These are phyloP conservation scores for Phytophthora foliorum DNA, from an alignment of 352 stramenopile species.

Conservation along the genomic window DNA sequence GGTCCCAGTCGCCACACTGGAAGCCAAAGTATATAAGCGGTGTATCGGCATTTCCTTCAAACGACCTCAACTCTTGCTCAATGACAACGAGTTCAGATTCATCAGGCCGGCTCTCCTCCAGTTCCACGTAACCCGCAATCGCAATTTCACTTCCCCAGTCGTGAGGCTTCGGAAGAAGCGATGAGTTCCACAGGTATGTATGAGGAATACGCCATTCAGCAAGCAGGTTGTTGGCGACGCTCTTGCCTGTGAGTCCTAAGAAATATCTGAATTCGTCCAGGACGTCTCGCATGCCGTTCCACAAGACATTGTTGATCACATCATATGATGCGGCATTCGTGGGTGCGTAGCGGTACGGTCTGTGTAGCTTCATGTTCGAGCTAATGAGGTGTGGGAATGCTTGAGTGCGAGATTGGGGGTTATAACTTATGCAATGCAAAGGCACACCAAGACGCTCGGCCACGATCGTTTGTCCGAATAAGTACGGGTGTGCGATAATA, in stretches of 20 bases:
- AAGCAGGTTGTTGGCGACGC: constrained; percentile 46
- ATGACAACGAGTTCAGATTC: constrained; percentile 27
- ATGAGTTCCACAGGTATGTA: constrained; percentile 78
- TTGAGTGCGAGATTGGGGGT: constrained; percentile 60
- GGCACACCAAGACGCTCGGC: constrained; percentile 78
- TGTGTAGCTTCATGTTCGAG: constrained; percentile 49
- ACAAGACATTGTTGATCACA: constrained; percentile 61
- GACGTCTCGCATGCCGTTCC: constrained; percentile 51
- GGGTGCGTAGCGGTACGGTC: constrained; percentile 55
- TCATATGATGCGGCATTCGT: constrained; percentile 68
- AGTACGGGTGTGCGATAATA: constrained; percentile 74
- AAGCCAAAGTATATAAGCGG: constrained; percentile 69
- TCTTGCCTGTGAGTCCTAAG: constrained; percentile 59
- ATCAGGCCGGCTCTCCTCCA: constrained; percentile 34
- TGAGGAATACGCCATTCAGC: constrained; percentile 67
- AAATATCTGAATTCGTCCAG: constrained; percentile 69
- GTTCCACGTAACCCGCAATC: constrained; percentile 63
- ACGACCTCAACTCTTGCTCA: constrained; percentile 36
- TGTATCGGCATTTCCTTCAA: constrained; percentile 24
- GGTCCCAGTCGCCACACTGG: constrained; percentile 58
- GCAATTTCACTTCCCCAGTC: constrained; percentile 73
- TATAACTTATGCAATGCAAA: constrained; percentile 73
- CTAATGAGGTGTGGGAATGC: constrained; percentile 70
- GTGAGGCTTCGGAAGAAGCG: constrained; percentile 61
- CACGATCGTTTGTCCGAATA: constrained; percentile 71